Conservation (phyloP, 2,329 filamentous ascomycete genomes). For the Colletotrichum viniferum region DNA sequence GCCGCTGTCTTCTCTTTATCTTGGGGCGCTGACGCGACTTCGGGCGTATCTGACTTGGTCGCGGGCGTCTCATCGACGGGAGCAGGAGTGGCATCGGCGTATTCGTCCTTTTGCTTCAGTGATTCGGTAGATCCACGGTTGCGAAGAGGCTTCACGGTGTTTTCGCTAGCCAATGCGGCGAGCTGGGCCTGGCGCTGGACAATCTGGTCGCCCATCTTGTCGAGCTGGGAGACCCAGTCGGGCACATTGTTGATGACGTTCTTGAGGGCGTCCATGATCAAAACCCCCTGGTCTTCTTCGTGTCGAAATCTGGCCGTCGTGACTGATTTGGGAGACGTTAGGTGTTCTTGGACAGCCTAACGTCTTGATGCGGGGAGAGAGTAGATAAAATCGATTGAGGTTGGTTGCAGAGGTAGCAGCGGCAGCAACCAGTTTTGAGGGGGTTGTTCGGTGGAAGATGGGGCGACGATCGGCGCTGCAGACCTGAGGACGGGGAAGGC, state of each 20-base stretch:
- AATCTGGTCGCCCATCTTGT: conserved; percentile 65
- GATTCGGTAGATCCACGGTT: conserved; percentile 61
- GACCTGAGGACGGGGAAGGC: conserved; percentile 32
- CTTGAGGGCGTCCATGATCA: conserved; percentile 61
- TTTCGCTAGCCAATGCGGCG: conserved; percentile 47
- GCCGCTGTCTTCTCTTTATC: not conserved
- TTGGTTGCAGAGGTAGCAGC: not conserved
- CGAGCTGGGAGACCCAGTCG: conserved; percentile 62
- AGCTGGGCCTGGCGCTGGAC: conserved; percentile 65
- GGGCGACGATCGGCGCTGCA: conserved; percentile 14
- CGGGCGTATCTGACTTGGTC: not conserved
- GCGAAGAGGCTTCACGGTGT: conserved; percentile 45
- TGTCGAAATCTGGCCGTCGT: conserved; percentile 30
- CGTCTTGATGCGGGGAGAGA: conserved; percentile 20
- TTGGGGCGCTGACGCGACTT: not conserved
- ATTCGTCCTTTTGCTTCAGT: conserved; percentile 53
- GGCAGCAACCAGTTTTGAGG: not conserved
- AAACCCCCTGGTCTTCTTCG: conserved; percentile 34
- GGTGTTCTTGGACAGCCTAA: conserved; percentile 33
- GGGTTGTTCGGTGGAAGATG: not conserved
- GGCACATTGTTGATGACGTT: conserved; percentile 61
- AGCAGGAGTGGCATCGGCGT: not conserved
- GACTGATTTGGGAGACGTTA: conserved; percentile 28
- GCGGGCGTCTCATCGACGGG: not conserved
- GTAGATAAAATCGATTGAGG: not conserved